Conservation (phyloP, 1,284 basidiomycete species). For the Lignosus rhinocerotis region DNA sequence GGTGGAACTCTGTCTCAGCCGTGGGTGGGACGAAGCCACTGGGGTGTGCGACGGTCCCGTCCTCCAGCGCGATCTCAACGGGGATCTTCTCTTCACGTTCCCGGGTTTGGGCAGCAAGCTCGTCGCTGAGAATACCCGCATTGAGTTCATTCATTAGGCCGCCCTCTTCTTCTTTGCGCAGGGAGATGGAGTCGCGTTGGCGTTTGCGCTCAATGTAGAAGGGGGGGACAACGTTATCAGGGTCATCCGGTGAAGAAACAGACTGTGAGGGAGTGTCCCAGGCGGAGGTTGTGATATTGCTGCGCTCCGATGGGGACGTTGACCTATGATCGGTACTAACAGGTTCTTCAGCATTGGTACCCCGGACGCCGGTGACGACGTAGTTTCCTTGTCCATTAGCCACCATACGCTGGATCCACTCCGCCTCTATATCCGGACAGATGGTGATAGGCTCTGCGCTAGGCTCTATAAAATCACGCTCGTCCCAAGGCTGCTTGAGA, state of each 20-base stretch:
- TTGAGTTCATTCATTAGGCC: slow-evolving; percentile 37
- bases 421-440: slow-evolving; percentile 20
- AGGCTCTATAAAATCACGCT: slow-evolving; percentile 17
- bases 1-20: slow-evolving; percentile 34
- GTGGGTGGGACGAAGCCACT: slow-evolving; percentile 38
- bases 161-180: slow-evolving; percentile 36
- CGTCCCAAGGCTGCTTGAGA: slow-evolving; percentile 32
- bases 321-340: background rate
- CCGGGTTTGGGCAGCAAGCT: slow-evolving; percentile 34
- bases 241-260: slow-evolving; percentile 19
- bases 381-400: slow-evolving; percentile 7
- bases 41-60: slow-evolving; percentile 34
- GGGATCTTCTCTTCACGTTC: slow-evolving; percentile 36
- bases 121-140: slow-evolving; percentile 36
- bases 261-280: slow-evolving; percentile 30
- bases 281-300: slow-evolving; percentile 21
- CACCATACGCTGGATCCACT: slow-evolving; percentile 20
- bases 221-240: slow-evolving; percentile 33
- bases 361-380: slow-evolving; percentile 14
- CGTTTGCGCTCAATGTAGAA: slow-evolving; percentile 37
- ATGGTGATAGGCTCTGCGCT: slow-evolving; percentile 8
- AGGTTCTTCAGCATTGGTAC: slow-evolving; percentile 8
- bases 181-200: slow-evolving; percentile 33
- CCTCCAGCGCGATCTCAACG: slow-evolving; percentile 31
- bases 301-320: slow-evolving; percentile 6